A percentile compares a stretch with the other conserved stretches of the same genome.
These are phyloP conservation scores for Priceomyces castillae DNA, from an alignment of 805 yeast species.

Conservation along the genomic window DNA sequence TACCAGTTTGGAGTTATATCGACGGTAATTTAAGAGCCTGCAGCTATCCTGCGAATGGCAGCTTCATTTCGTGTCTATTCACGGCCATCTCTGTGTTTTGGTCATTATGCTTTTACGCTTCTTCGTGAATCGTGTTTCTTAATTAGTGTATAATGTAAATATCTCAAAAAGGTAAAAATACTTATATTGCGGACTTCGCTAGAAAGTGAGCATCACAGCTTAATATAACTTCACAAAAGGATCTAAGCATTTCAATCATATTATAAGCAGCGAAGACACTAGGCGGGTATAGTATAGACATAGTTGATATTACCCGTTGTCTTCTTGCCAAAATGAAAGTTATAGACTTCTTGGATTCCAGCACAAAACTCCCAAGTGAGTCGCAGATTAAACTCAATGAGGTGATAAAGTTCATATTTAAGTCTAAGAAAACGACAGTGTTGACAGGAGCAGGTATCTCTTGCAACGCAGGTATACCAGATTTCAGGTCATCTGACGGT, in stretches of 20 bases:
- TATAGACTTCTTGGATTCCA: constrained; percentile 19
- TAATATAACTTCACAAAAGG: background rate
- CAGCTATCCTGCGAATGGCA: background rate
- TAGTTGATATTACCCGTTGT: background rate
- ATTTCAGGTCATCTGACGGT: constrained; percentile 83
- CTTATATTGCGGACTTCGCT: constrained; percentile 5
- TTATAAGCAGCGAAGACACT: background rate
- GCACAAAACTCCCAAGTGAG: constrained; percentile 22
- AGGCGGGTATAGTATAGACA: background rate
- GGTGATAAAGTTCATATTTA: constrained; percentile 41
- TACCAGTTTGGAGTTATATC: background rate
- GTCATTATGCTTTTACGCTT: background rate
- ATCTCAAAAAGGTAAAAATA: constrained; percentile 6
- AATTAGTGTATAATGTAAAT: constrained; percentile 4
- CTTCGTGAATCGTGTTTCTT: constrained; percentile 6
- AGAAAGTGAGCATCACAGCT: background rate
- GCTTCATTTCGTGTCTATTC: background rate
- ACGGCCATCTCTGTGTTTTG: background rate
- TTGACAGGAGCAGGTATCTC: constrained; percentile 97
- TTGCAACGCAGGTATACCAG: constrained; percentile 96
- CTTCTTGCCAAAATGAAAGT: constrained; percentile 23
- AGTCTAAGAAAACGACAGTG: constrained; percentile 61
- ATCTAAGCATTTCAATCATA: background rate
- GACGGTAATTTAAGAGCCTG: background rate
- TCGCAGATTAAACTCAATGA: constrained; percentile 32